phyloP scores from a whole-genome alignment of 179 eudicot genomes.

The Patellifolia procumbens region DNA sequence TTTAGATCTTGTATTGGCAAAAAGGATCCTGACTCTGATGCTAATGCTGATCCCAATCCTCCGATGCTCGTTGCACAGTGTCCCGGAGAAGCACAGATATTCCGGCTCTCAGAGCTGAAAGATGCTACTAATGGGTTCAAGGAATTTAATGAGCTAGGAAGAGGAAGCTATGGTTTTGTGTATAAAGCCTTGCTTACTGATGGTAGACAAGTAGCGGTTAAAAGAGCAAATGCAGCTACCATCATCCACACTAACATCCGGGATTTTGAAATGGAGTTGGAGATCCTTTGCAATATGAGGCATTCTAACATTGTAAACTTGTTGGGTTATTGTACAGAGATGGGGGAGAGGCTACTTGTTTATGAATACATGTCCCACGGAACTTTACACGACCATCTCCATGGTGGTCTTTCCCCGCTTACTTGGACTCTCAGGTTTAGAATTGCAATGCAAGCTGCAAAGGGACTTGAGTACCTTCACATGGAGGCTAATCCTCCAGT shows the following conservation, averaged over 20 bases:
- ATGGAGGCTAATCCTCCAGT: conserved; percentile 42
- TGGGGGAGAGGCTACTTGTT: conserved; percentile 54
- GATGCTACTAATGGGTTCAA: conserved; percentile 97
- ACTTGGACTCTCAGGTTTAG: conserved; percentile 42
- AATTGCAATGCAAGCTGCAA: conserved; percentile 47
- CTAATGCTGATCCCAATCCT: conserved; percentile 39
- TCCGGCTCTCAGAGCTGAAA: conserved; percentile 78
- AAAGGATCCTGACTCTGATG: conserved; percentile 50
- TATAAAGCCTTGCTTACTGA: conserved; percentile 79
- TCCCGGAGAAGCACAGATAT: conserved; percentile 82
- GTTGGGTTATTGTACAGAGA: conserved; percentile 49
- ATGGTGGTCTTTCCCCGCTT: conserved; percentile 48
- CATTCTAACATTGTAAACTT: conserved; percentile 53
- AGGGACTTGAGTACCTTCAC: conserved; percentile 53
- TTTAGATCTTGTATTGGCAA: conserved; percentile 64
- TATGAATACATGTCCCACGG: conserved; percentile 56
- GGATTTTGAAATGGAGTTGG: conserved; percentile 80
- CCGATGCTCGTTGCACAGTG: conserved; percentile 44
- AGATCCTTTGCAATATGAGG: conserved; percentile 75
- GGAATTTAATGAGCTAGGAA: conserved; percentile 91
- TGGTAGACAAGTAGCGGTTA: conserved; percentile 84
- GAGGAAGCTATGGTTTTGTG: conserved; percentile 97
- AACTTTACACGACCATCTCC: conserved; percentile 49
- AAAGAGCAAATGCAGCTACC: conserved; percentile 94
- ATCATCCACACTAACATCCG: conserved; percentile 85